Conservation (phyloP, 306 rosid genomes). For the Alnus rubra region DNA sequence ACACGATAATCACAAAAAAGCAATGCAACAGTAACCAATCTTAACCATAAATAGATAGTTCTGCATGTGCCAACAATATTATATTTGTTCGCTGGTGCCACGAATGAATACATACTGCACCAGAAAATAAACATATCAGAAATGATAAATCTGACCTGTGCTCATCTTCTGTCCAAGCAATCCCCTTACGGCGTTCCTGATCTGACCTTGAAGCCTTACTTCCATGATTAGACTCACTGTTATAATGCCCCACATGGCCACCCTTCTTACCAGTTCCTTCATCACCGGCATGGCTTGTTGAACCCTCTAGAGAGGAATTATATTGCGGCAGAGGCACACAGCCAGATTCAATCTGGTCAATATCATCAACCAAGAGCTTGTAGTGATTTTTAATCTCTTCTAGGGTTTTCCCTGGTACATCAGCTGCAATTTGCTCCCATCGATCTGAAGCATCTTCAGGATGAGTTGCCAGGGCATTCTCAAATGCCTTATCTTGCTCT, state of each 20-base stretch:
- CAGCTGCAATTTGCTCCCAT: conserved; percentile 86
- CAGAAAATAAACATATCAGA: conserved; percentile 11
- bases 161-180: conserved; percentile 99
- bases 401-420: conserved; percentile 75
- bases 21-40: conserved; percentile 26
- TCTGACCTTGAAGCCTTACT: conserved; percentile 82
- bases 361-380: conserved; percentile 76
- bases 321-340: conserved; percentile 79
- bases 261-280: conserved; percentile 80
- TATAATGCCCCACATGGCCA: conserved; percentile 40
- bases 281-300: conserved; percentile 67
- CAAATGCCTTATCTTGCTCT: conserved; percentile 93
- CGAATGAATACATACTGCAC: conserved; percentile 9
- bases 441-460: conserved; percentile 72
- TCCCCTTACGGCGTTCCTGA: conserved; percentile 95
- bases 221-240: conserved; percentile 72
- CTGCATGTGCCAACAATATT: not conserved
- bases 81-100: conserved; percentile 19
- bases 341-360: conserved; percentile 82
- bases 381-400: conserved; percentile 83
- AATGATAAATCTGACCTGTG: conserved; percentile 66
- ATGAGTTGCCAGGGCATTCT: conserved; percentile 77
- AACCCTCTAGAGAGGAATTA: conserved; percentile 78
- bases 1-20: conserved; percentile 11
- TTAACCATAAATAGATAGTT: not conserved